phyloP scores from a whole-genome alignment of 805 yeast species.

The Candida vartiovaarae region DNA sequence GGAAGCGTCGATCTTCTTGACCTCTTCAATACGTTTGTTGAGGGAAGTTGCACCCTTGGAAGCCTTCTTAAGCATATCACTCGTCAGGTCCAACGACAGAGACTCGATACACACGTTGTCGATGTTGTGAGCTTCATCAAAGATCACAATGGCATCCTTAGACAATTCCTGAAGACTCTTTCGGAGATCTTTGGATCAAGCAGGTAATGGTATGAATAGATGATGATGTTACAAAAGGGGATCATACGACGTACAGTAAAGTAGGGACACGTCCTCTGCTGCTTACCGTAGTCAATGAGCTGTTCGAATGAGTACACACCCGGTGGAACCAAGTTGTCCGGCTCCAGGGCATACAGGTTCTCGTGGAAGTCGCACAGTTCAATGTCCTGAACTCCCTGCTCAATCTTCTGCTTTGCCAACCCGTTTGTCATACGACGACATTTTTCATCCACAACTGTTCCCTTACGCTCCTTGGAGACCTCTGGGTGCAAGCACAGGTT shows the following conservation, averaged over 20 bases:
- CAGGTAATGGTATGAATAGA: slow-evolving; percentile 93
- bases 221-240: slow-evolving; percentile 85
- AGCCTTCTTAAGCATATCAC: slow-evolving; percentile 80
- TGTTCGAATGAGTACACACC: slow-evolving; percentile 95
- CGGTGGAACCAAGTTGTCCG: slow-evolving; percentile 79
- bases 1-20: slow-evolving; percentile 74
- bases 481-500: slow-evolving; percentile 88
- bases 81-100: slow-evolving; percentile 83
- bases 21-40: slow-evolving; percentile 76
- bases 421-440: slow-evolving; percentile 95
- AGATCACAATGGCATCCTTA: slow-evolving; percentile 87
- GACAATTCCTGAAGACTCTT: slow-evolving; percentile 83
- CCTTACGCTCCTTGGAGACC: slow-evolving; percentile 83
- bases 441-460: slow-evolving; percentile 89
- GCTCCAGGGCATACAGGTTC: slow-evolving; percentile 78
- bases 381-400: slow-evolving; percentile 36
- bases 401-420: slow-evolving; percentile 60
- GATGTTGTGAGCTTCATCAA: slow-evolving; percentile 98
- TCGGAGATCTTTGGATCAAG: slow-evolving; percentile 97
- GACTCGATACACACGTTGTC: slow-evolving; percentile 99
- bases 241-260: slow-evolving; percentile 98
- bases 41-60: slow-evolving; percentile 78
- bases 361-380: slow-evolving; percentile 86
- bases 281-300: slow-evolving; percentile 68
- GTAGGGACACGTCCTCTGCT: slow-evolving; percentile 85